Percentiles rank a stretch among this genome's conserved stretches.
phyloP scores from a whole-genome alignment of 495 filamentous ascomycete genomes.

The Penicillium roqueforti region DNA sequence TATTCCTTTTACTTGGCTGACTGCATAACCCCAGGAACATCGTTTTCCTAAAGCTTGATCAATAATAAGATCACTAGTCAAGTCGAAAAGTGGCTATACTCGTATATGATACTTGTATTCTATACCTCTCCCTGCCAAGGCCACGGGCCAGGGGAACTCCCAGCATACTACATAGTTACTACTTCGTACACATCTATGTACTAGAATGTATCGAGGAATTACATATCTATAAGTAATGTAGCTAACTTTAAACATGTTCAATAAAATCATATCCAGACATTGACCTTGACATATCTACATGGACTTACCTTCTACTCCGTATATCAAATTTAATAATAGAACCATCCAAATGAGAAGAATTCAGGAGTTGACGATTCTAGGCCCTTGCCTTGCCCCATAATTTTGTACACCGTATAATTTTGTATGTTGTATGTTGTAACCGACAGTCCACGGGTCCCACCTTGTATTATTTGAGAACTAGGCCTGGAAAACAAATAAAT shows the following conservation, averaged over 20 bases:
- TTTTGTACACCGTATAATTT: not conserved
- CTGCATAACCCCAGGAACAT: not conserved
- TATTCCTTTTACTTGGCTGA: not conserved
- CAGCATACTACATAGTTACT: not conserved
- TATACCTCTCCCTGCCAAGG: not conserved
- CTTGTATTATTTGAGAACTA: not conserved
- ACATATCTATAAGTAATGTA: no score
- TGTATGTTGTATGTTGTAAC: no score
- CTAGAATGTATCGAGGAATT: no score
- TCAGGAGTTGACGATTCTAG: slow-evolving; percentile 21
- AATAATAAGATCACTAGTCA: not conserved
- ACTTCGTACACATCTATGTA: not conserved
- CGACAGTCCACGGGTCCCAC: not conserved
- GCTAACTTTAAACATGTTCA: not conserved
- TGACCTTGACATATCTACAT: not conserved
- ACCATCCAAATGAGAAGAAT: not conserved
- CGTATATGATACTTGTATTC: not conserved
- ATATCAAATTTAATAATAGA: not conserved
- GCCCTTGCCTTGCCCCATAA: slow-evolving; percentile 7
- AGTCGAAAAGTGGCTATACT: not conserved
- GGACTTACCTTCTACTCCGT: no score
- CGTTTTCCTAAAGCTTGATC: not conserved
- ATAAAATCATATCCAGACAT: not conserved
- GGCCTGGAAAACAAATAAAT: not conserved
- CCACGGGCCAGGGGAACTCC: not conserved